Conservation (phyloP, 2,329 filamentous ascomycete genomes). For the Xylariales sp. region DNA sequence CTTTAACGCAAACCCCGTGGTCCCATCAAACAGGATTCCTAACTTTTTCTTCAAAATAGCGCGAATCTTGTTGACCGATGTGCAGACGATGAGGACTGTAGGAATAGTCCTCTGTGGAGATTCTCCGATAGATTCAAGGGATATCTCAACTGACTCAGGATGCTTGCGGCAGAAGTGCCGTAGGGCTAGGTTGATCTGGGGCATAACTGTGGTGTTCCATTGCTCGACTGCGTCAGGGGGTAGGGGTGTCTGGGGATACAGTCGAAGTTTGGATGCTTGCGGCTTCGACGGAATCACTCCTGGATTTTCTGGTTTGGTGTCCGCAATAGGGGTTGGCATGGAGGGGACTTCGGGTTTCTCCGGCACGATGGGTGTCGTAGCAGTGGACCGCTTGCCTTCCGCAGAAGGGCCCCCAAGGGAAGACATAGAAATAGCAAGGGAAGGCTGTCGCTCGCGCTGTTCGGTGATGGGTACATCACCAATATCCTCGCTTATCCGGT, state of each 20-base stretch:
- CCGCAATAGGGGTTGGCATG: background rate
- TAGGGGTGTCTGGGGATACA: conserved; percentile 56
- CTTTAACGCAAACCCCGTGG: conserved; percentile 60
- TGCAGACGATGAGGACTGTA: conserved; percentile 73
- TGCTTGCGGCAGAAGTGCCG: conserved; percentile 68
- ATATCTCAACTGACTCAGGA: conserved; percentile 73
- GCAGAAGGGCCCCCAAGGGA: conserved; percentile 10
- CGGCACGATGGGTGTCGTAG: conserved; percentile 5
- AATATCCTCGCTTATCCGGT: conserved; percentile 44
- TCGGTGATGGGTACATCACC: conserved; percentile 7
- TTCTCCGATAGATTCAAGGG: conserved; percentile 69
- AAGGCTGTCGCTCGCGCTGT: conserved; percentile 10
- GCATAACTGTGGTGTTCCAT: conserved; percentile 69
- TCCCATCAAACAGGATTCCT: conserved; percentile 58
- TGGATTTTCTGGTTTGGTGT: background rate
- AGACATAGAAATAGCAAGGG: conserved; percentile 9
- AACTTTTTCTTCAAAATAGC: conserved; percentile 67
- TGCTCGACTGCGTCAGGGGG: conserved; percentile 60
- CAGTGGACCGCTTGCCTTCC: background rate
- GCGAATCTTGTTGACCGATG: conserved; percentile 67
- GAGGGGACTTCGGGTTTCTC: conserved; percentile 5
- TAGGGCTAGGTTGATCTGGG: conserved; percentile 67
- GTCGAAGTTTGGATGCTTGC: conserved; percentile 40
- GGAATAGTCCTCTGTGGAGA: conserved; percentile 61
- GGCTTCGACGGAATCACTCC: conserved; percentile 14